Percentiles rank a stretch among this genome's conserved stretches.
phyloP scores from a whole-genome alignment of 2,329 filamentous ascomycete genomes.

The Lizonia empirigonia region DNA sequence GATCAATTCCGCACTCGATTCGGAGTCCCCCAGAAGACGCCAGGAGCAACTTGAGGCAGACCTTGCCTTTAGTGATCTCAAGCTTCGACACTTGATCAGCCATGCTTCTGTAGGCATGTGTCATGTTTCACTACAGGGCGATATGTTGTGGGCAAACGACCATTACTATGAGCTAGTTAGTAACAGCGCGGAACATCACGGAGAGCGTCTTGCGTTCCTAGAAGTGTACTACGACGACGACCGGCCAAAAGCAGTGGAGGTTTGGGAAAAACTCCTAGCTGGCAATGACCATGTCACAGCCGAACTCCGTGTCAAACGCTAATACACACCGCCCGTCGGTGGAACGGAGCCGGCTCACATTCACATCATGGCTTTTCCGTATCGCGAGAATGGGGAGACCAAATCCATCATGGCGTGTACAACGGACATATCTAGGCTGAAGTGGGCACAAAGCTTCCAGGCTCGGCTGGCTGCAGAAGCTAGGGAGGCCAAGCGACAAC shows the following conservation, averaged over 20 bases:
- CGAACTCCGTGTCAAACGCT: constrained; percentile 40
- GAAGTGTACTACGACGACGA: constrained; percentile 40
- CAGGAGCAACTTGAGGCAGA: constrained; percentile 43
- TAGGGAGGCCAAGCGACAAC: constrained; percentile 47
- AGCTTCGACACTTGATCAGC: constrained; percentile 43
- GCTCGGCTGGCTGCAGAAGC: constrained; percentile 46
- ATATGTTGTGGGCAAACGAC: constrained; percentile 45
- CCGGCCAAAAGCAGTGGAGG: constrained; percentile 26
- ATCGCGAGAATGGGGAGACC: constrained; percentile 37
- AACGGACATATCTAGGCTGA: constrained; percentile 48
- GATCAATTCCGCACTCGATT: constrained; percentile 30
- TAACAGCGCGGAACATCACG: constrained; percentile 23
- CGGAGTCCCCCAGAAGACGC: constrained; percentile 28
- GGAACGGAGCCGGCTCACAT: constrained; percentile 40
- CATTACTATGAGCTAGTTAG: constrained; percentile 42
- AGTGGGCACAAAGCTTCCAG: constrained; percentile 49
- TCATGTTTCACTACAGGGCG: constrained; percentile 37
- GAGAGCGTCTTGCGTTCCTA: constrained; percentile 25
- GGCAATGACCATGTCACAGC: constrained; percentile 34
- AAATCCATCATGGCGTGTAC: constrained; percentile 47
- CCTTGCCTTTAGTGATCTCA: constrained; percentile 42
- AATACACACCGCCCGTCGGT: constrained; percentile 39
- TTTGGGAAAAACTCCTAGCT: constrained; percentile 32
- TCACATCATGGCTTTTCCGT: constrained; percentile 44
- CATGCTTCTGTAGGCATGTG: constrained; percentile 46